Conservation (phyloP, 2,329 filamentous ascomycete genomes). For the Monascus ruber region DNA sequence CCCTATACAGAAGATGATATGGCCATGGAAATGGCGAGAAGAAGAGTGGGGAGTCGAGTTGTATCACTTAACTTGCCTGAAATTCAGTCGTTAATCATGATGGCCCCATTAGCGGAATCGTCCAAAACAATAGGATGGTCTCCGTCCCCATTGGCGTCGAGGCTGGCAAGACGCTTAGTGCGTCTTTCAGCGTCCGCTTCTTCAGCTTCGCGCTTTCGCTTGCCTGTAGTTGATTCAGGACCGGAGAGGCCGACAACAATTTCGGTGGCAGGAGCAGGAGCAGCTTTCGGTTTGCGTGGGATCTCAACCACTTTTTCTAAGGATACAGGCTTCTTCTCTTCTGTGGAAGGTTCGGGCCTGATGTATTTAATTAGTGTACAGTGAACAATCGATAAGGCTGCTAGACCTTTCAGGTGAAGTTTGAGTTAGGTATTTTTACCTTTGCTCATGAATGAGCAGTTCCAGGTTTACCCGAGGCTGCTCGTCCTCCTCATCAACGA, state of each 20-base stretch:
- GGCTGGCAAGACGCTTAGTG: conserved; percentile 26
- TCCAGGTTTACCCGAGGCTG: conserved; percentile 66
- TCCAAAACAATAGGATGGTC: conserved; percentile 35
- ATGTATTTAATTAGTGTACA: conserved; percentile 6
- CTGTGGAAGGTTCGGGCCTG: conserved; percentile 19
- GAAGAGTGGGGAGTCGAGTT: not conserved
- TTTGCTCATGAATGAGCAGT: conserved; percentile 38
- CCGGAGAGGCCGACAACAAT: conserved; percentile 12
- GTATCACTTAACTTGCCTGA: not conserved
- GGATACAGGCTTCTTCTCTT: conserved; percentile 30
- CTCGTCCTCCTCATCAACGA: conserved; percentile 67
- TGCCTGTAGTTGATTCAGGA: conserved; percentile 11
- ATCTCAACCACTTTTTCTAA: conserved; percentile 34
- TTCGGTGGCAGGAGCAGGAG: conserved; percentile 19
- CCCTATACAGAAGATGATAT: conserved; percentile 2
- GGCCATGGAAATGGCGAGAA: not conserved
- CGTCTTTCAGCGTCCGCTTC: conserved; percentile 32
- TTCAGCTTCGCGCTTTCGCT: conserved; percentile 36
- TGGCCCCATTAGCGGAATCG: conserved; percentile 46
- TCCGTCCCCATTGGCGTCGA: conserved; percentile 31
- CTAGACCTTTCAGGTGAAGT: not conserved
- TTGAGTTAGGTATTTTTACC: conserved; percentile 11
- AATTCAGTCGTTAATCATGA: conserved; percentile 52
- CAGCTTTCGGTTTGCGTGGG: conserved; percentile 34
- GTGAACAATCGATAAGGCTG: not conserved